Conservation (phyloP, 495 filamentous ascomycete genomes). For the Xylaria sp. region DNA sequence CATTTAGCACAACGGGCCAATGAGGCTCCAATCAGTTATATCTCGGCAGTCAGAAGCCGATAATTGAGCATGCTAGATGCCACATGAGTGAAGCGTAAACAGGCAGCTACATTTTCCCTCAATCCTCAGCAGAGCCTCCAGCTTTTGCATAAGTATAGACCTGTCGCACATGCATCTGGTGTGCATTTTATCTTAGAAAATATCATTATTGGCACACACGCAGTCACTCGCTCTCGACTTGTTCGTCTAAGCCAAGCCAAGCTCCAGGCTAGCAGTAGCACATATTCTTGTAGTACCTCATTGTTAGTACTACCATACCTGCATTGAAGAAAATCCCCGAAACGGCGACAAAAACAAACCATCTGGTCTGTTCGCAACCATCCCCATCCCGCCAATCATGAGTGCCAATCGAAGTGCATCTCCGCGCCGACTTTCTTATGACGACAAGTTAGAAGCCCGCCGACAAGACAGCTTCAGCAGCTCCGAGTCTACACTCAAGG, state of each 20-base stretch:
- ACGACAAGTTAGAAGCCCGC: slow-evolving; percentile 26
- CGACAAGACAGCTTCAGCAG: slow-evolving; percentile 36
- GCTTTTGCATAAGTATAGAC: neutral
- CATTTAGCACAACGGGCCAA: slow-evolving; percentile 10
- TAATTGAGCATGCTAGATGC: neutral
- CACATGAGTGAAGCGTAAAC: slow-evolving; percentile 14
- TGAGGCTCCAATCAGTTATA: slow-evolving; percentile 6
- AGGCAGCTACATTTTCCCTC: slow-evolving; percentile 15
- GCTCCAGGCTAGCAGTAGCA: slow-evolving; percentile 11
- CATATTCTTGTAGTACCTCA: neutral
- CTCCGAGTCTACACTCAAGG: slow-evolving; percentile 34
- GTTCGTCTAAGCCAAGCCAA: neutral
- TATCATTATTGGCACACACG: neutral
- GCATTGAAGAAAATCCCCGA: neutral
- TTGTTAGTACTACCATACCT: slow-evolving; percentile 10
- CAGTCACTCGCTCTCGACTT: neutral
- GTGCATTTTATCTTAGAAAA: slow-evolving; percentile 4
- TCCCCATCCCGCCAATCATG: slow-evolving; percentile 27
- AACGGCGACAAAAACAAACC: neutral
- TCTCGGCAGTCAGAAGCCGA: slow-evolving; percentile 15
- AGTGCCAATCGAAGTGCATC: slow-evolving; percentile 26
- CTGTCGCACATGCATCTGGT: slow-evolving; percentile 1
- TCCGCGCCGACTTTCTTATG: slow-evolving; percentile 25
- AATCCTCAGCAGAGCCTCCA: neutral
- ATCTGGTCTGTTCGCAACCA: neutral